phyloP scores from a whole-genome alignment of 225 moss, liverwort and hornwort genomes.

The Ulota crispa region DNA sequence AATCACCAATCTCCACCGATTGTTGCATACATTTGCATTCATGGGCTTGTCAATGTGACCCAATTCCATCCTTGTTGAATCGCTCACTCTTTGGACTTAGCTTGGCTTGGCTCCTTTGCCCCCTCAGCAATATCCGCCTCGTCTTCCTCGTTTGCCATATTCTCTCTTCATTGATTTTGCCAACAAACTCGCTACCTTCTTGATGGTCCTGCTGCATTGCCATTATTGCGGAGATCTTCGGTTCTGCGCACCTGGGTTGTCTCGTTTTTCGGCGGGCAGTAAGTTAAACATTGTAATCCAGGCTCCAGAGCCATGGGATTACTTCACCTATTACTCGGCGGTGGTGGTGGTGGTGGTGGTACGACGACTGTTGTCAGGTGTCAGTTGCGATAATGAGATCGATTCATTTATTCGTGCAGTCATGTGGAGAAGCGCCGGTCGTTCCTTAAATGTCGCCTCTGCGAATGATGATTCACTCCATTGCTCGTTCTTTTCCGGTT shows the following conservation, averaged over 20 bases:
- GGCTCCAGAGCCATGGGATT: constrained; percentile 12
- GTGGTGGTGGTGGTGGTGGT: background rate
- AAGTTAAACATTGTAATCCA: constrained; percentile 12
- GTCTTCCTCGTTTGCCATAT: background rate
- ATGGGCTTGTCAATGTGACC: background rate
- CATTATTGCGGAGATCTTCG: constrained; percentile 19
- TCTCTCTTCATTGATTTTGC: background rate
- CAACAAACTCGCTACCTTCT: background rate
- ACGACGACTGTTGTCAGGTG: constrained; percentile 34
- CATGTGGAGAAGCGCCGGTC: constrained; percentile 12
- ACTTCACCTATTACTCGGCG: background rate
- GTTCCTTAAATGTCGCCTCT: constrained; percentile 20
- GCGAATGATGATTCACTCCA: constrained; percentile 3
- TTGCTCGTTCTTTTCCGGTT: background rate
- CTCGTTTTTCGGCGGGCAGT: constrained; percentile 13
- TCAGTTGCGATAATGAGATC: constrained; percentile 40
- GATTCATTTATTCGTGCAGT: constrained; percentile 29
- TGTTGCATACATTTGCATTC: background rate
- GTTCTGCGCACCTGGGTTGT: constrained; percentile 10
- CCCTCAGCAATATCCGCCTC: background rate
- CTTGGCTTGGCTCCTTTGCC: background rate
- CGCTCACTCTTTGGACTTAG: background rate
- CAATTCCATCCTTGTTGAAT: background rate
- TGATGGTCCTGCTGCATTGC: constrained; percentile 18
- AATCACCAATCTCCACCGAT: background rate